Conservation (phyloP, 768 basidiomycete genomes). For the Inosperma sp. region DNA sequence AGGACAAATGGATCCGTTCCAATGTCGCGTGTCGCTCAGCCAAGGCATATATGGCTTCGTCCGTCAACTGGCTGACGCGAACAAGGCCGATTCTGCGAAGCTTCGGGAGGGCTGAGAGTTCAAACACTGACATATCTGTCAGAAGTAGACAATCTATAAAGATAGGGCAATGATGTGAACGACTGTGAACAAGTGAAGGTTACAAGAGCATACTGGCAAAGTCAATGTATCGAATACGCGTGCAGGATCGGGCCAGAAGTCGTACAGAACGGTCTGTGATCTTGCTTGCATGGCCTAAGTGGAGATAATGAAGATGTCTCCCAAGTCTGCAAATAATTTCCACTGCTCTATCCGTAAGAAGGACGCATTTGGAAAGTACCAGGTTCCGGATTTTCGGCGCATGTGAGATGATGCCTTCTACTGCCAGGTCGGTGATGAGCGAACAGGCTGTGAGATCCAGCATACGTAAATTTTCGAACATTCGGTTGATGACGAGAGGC, state of each 20-base stretch:
- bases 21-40: conserved; percentile 81
- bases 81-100: conserved; percentile 94
- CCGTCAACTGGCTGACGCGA: conserved; percentile 87
- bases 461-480: conserved; percentile 85
- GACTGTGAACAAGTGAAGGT: conserved; percentile 1
- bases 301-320: conserved; percentile 91
- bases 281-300: conserved; percentile 85
- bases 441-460: conserved; percentile 88
- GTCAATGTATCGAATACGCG: conserved; percentile 89
- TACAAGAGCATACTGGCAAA: conserved; percentile 72
- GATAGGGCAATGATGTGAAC: conserved; percentile 5
- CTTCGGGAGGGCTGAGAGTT: conserved; percentile 82
- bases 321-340: conserved; percentile 83
- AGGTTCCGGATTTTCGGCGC: conserved; percentile 83
- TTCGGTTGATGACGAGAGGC: conserved; percentile 58
- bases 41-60: conserved; percentile 86
- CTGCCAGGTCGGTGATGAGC: conserved; percentile 73
- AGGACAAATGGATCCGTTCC: conserved; percentile 94
- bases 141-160: conserved; percentile 72
- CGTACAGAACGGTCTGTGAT: conserved; percentile 90
- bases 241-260: conserved; percentile 79
- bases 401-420: conserved; percentile 77
- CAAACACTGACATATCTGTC: conserved; percentile 92
- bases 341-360: conserved; percentile 77
- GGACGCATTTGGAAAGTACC: conserved; percentile 78